Evolutionary conservation across 2,329 filamentous ascomycete genomes (phyloP).

Genomic region (Ramichloridium luteum): DNA sequence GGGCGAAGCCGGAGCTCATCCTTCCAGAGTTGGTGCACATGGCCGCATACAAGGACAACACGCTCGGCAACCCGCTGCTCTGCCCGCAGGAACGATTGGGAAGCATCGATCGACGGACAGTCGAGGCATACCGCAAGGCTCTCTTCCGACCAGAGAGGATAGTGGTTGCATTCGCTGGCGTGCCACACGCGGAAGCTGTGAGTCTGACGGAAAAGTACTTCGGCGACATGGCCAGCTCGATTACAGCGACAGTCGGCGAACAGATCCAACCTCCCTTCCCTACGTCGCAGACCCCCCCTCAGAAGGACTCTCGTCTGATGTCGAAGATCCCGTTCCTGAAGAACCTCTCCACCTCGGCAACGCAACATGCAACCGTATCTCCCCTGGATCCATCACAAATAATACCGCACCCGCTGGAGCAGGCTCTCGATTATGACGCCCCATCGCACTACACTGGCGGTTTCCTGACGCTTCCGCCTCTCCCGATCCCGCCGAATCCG

Average conservation of each 20-base stretch:
- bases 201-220: constrained; percentile 73
- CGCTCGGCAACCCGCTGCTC: constrained; percentile 80
- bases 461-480: constrained; percentile 71
- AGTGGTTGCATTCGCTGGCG: constrained; percentile 88
- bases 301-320: constrained; percentile 54
- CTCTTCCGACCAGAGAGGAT: constrained; percentile 87
- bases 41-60: constrained; percentile 92
- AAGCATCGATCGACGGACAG: constrained; percentile 59
- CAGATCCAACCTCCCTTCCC: constrained; percentile 23
- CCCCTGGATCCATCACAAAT: constrained; percentile 37
- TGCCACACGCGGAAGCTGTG: constrained; percentile 70
- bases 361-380: constrained; percentile 47
- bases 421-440: constrained; percentile 44
- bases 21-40: constrained; percentile 90
- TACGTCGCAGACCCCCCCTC: constrained; percentile 26
- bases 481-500: constrained; percentile 66
- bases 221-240: constrained; percentile 59
- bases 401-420: constrained; percentile 33
- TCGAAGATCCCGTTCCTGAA: constrained; percentile 86
- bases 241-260: constrained; percentile 6
- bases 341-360: constrained; percentile 65
- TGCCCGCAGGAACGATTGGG: constrained; percentile 75
- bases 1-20: constrained; percentile 93
- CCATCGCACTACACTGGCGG: constrained; percentile 85
- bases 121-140: constrained; percentile 64